Evolutionary conservation across 2,329 filamentous ascomycete genomes (phyloP).

Genomic region (Colletotrichum graminicola): DNA sequence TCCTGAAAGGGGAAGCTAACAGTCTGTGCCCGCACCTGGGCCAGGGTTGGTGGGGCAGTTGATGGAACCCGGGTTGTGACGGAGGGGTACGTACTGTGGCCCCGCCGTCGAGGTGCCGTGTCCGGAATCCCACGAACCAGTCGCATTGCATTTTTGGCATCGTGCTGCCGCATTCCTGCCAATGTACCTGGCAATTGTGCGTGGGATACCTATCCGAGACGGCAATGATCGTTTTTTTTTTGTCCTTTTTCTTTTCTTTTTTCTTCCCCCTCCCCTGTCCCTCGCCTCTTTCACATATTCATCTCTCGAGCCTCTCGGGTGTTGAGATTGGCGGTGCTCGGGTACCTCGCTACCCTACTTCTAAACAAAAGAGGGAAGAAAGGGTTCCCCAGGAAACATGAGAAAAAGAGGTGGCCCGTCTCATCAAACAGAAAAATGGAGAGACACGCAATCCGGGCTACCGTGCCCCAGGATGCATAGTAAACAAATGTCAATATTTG

Average conservation of each 20-base stretch:
- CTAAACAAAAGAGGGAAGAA: conserved; percentile 17
- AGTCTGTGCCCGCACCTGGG: conserved; percentile 41
- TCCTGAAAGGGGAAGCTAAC: conserved; percentile 42
- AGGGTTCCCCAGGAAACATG: conserved; percentile 21
- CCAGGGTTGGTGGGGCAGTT: conserved; percentile 38
- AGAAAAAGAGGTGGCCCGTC: conserved; percentile 19
- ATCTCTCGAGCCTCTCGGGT: not conserved
- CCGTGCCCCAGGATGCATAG: conserved; percentile 1
- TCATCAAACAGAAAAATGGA: not conserved
- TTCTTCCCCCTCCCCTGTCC: not conserved
- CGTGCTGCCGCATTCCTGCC: conserved; percentile 25
- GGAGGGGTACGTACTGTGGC: conserved; percentile 21
- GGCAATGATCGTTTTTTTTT: not conserved
- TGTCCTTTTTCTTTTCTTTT: not conserved
- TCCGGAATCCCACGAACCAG: conserved; percentile 40
- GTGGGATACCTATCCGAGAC: not conserved
- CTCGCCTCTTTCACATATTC: not conserved
- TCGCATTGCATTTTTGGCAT: conserved; percentile 38
- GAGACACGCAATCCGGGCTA: conserved; percentile 19
- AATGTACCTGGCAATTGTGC: conserved; percentile 30
- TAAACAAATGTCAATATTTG: conserved; percentile 17
- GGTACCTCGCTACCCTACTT: conserved; percentile 12
- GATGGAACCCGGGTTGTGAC: conserved; percentile 37
- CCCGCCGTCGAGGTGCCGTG: conserved; percentile 33
- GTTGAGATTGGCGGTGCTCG: conserved; percentile 4